These are phyloP conservation scores for Globisporangium rhizosaccharum DNA, from an alignment of 352 stramenopile species.

Conservation along the genomic window DNA sequence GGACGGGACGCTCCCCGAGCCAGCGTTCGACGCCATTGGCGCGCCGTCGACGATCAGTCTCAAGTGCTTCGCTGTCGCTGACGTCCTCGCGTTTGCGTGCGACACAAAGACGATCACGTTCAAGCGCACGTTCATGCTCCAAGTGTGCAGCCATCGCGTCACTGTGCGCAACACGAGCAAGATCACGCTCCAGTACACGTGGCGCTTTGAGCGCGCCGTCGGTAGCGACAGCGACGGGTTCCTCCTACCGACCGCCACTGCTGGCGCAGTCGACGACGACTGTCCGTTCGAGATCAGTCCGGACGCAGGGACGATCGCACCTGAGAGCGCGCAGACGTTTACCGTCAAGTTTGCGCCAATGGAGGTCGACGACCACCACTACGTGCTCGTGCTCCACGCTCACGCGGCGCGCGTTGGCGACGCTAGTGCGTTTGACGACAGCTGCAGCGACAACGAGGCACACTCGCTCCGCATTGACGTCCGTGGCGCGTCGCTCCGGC, in stretches of 20 bases:
- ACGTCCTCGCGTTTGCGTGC: slow-evolving; percentile 52
- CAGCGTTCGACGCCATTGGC: slow-evolving; percentile 36
- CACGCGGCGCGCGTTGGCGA: background rate
- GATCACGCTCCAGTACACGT: slow-evolving; percentile 54
- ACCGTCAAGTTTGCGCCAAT: slow-evolving; percentile 86
- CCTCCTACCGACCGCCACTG: background rate
- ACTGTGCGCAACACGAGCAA: slow-evolving; percentile 66
- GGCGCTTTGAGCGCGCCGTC: slow-evolving; percentile 36
- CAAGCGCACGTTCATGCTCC: slow-evolving; percentile 84
- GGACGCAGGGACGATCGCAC: slow-evolving; percentile 38
- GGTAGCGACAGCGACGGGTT: slow-evolving; percentile 3
- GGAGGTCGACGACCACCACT: slow-evolving; percentile 88
- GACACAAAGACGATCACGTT: slow-evolving; percentile 61
- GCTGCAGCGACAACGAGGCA: background rate
- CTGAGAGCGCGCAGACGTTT: slow-evolving; percentile 67
- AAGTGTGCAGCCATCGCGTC: slow-evolving; percentile 74
- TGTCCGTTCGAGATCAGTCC: slow-evolving; percentile 88
- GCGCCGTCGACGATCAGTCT: slow-evolving; percentile 31
- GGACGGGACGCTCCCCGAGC: slow-evolving; percentile 31
- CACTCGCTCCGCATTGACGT: slow-evolving; percentile 46
- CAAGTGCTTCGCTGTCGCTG: slow-evolving; percentile 63
- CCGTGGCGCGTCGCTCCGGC: slow-evolving; percentile 69
- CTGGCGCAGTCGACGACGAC: slow-evolving; percentile 31
- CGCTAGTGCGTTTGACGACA: background rate
- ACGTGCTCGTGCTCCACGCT: slow-evolving; percentile 45